These are phyloP conservation scores for Aechmea fasciata DNA, from an alignment of 176 grass and related monocot species.

Conservation along the genomic window DNA sequence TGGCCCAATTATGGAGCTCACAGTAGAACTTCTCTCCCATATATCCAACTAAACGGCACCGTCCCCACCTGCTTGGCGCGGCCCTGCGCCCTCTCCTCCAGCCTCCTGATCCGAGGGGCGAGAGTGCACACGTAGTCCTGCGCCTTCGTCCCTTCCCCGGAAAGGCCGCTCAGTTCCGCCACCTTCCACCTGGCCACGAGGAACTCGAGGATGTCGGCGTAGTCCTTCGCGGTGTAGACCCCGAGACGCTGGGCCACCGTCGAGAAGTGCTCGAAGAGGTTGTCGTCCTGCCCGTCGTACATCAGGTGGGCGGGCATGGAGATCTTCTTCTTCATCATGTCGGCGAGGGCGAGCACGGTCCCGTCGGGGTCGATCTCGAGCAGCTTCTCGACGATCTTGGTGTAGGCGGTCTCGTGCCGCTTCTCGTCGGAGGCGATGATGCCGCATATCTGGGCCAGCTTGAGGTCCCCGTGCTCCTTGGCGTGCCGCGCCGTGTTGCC, in stretches of 20 bases:
- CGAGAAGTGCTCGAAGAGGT: conserved; percentile 18
- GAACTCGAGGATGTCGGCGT: conserved; percentile 21
- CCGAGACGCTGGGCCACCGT: conserved; percentile 12
- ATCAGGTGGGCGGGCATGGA: conserved; percentile 27
- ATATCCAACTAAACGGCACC: background rate
- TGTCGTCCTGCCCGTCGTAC: conserved; percentile 15
- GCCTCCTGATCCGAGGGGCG: conserved; percentile 12
- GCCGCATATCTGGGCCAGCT: conserved; percentile 21
- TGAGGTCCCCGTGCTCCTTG: background rate
- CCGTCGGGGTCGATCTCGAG: conserved; percentile 13
- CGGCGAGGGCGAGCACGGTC: conserved; percentile 6
- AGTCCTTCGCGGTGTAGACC: conserved; percentile 32
- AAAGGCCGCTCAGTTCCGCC: conserved; percentile 12
- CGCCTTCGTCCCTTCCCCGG: conserved; percentile 24
- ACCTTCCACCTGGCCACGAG: conserved; percentile 19
- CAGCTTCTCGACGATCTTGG: background rate
- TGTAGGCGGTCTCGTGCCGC: conserved; percentile 30
- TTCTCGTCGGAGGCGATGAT: conserved; percentile 21
- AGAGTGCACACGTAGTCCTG: conserved; percentile 30
- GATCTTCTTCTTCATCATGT: conserved; percentile 15
- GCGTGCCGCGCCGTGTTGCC: conserved; percentile 3
- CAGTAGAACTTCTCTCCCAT: conserved; percentile 1
- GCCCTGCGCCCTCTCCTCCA: conserved; percentile 5
- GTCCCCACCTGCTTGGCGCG: background rate
- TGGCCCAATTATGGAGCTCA: background rate